Conservation (phyloP, 331 rosid genomes). For the Malus hybrid region DNA sequence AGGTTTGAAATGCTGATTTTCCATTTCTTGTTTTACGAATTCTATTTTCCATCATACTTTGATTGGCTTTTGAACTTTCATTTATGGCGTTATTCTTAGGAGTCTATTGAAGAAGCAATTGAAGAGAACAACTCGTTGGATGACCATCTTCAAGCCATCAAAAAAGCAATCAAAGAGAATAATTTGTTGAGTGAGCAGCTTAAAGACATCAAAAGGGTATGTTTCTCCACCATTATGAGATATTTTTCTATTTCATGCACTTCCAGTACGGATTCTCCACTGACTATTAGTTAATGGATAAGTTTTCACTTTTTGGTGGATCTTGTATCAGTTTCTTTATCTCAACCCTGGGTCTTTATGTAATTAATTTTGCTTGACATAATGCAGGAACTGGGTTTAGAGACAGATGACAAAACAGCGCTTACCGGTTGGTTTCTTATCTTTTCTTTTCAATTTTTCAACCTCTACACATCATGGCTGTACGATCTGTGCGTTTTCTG, state of each 20-base stretch:
- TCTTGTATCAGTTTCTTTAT: constrained; percentile 2
- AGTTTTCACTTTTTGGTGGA: too few species aligned
- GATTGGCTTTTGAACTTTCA: constrained; percentile 14
- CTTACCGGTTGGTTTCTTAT: constrained; percentile 60
- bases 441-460: neutral
- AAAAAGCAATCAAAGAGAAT: too few species aligned
- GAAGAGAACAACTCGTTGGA: constrained; percentile 36
- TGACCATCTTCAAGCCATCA: too few species aligned
- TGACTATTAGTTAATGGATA: too few species aligned
- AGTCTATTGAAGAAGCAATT: constrained; percentile 89
- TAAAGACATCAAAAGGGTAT: constrained; percentile 93
- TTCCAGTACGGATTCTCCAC: neutral
- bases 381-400: constrained; percentile 83
- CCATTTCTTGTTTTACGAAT: neutral
- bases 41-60: neutral
- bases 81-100: constrained; percentile 33
- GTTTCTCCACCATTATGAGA: neutral
- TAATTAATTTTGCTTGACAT: constrained; percentile 1
- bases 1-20: constrained; percentile 41
- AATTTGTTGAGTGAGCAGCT: constrained; percentile 79
- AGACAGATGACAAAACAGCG: constrained; percentile 93
- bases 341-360: constrained; percentile 2
- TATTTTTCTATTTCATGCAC: neutral
- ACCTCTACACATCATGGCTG: neutral
- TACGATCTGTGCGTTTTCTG: neutral